Percentiles rank a stretch among this genome's conserved stretches.
These are phyloP conservation scores for Punctularia strigosozonata DNA, from an alignment of 768 basidiomycete genomes.

Conservation along the genomic window DNA sequence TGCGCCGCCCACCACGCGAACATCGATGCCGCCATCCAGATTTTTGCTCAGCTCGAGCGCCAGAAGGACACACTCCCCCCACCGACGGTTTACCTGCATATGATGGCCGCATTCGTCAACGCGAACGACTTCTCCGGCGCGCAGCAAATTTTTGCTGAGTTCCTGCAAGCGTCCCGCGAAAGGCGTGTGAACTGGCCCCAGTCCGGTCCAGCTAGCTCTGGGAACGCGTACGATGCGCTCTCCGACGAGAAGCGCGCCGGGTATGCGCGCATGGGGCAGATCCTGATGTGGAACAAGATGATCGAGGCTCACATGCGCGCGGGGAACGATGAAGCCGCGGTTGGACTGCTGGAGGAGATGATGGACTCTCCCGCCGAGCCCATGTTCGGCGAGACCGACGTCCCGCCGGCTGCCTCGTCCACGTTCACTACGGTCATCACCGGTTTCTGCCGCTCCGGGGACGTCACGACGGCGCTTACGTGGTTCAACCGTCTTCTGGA, in stretches of 20 bases:
- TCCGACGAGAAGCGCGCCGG: background rate
- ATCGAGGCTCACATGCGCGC: conserved; percentile 60
- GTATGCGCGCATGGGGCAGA: conserved; percentile 18
- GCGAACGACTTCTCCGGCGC: conserved; percentile 35
- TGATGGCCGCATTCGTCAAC: conserved; percentile 49
- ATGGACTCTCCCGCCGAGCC: conserved; percentile 30
- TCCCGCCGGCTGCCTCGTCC: conserved; percentile 46
- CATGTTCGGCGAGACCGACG: conserved; percentile 23
- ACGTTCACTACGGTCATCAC: conserved; percentile 55
- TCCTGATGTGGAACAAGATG: conserved; percentile 64
- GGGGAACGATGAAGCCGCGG: conserved; percentile 48
- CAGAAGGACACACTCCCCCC: conserved; percentile 21
- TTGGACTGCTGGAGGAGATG: conserved; percentile 63
- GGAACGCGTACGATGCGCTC: too few species aligned
- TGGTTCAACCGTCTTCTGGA: conserved; percentile 64
- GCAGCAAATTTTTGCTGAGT: conserved; percentile 55
- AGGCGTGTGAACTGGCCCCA: conserved; percentile 24
- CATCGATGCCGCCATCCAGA: conserved; percentile 45
- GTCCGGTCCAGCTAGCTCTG: conserved; percentile 6
- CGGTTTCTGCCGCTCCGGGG: conserved; percentile 53
- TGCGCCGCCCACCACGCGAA: conserved; percentile 47
- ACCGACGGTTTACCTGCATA: conserved; percentile 32
- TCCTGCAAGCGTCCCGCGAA: conserved; percentile 26
- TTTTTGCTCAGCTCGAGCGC: conserved; percentile 54
- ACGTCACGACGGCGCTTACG: conserved; percentile 46